Conservation (phyloP, 768 basidiomycete species). For the Suillus luteus region DNA sequence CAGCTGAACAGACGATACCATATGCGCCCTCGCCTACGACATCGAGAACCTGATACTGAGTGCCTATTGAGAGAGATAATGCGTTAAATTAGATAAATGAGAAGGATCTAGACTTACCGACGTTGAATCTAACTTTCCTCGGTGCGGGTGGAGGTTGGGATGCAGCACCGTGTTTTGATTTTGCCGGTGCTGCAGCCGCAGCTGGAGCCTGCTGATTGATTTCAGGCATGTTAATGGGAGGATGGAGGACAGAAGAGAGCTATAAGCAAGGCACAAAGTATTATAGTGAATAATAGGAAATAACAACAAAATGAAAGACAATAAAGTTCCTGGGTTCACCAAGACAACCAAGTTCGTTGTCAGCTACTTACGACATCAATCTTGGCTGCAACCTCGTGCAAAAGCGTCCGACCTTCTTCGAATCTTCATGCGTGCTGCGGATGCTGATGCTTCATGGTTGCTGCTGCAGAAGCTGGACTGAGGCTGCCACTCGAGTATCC, state of each 20-base stretch:
- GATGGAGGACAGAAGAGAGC: conserved; percentile 1
- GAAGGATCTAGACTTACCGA: conserved; percentile 48
- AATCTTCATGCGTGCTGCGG: too few species aligned
- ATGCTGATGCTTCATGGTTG: too few species aligned
- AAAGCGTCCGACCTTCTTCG: too few species aligned
- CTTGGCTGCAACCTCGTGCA: not conserved
- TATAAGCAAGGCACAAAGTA: conserved; percentile 9
- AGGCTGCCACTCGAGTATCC: too few species aligned
- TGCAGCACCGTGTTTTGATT: conserved; percentile 46
- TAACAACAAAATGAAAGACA: conserved; percentile 1
- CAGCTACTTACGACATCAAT: conserved; percentile 6
- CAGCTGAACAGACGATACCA: conserved; percentile 92
- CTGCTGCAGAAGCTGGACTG: too few species aligned
- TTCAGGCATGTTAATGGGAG: conserved; percentile 29
- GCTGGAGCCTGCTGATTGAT: conserved; percentile 18
- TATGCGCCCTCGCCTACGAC: conserved; percentile 92
- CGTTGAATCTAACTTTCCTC: conserved; percentile 87
- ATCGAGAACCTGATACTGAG: conserved; percentile 83
- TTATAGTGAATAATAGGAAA: conserved; percentile 1
- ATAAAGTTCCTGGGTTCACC: conserved; percentile 4
- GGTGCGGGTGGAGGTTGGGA: conserved; percentile 57
- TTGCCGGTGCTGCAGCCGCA: conserved; percentile 26
- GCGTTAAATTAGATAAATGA: not conserved
- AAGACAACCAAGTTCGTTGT: conserved; percentile 8
- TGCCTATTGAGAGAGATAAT: conserved; percentile 42